A percentile compares a stretch with the other conserved stretches of the same genome.
Conservation (phyloP, 2,329 filamentous ascomycete species). For the Fonsecaea pugnacius region DNA sequence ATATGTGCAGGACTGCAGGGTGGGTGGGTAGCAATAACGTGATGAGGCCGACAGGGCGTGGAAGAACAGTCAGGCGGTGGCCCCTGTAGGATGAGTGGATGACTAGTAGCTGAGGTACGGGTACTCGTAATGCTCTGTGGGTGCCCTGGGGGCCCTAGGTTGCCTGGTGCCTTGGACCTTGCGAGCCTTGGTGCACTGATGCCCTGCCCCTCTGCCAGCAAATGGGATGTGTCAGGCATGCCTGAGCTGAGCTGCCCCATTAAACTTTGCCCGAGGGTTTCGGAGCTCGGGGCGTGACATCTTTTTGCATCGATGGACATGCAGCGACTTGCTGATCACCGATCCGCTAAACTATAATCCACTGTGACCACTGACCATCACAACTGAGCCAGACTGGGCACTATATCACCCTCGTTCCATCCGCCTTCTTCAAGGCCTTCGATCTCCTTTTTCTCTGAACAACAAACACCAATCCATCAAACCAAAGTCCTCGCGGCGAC, state of each 20-base stretch:
- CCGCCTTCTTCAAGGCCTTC: constrained; percentile 15
- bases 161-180: background rate
- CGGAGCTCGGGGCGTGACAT: constrained; percentile 15
- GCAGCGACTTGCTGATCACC: background rate
- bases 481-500: background rate
- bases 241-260: background rate
- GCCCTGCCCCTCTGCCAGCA: background rate
- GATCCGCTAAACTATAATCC: background rate
- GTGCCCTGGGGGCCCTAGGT: background rate
- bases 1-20: background rate
- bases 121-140: background rate
- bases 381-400: background rate
- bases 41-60: constrained; percentile 3
- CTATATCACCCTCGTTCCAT: constrained; percentile 17
- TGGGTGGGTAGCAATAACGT: constrained; percentile 14
- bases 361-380: background rate
- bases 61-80: constrained; percentile 17
- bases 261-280: constrained; percentile 10
- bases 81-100: background rate
- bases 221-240: constrained; percentile 8
- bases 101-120: background rate
- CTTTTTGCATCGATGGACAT: constrained; percentile 11
- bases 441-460: constrained; percentile 9
- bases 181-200: background rate
- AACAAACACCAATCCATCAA: background rate